These are phyloP conservation scores for Podospora didyma DNA, from an alignment of 495 filamentous ascomycete genomes.

Conservation along the genomic window DNA sequence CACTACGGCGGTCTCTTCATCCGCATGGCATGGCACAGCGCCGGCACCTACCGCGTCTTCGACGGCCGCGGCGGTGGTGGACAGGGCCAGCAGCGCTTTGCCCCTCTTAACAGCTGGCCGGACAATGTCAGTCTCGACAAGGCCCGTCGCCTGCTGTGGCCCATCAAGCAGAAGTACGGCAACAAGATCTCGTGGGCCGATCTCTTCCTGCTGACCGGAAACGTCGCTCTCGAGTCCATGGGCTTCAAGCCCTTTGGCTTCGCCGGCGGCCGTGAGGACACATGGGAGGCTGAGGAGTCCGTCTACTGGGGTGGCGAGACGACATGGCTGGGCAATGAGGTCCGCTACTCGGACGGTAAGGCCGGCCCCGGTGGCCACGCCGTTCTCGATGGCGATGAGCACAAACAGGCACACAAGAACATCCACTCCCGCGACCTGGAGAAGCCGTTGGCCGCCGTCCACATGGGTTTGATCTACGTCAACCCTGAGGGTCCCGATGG, in stretches of 20 bases:
- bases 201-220: conserved; percentile 63
- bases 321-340: conserved; percentile 68
- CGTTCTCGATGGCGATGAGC: conserved; percentile 44
- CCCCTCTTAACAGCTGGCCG: conserved; percentile 75
- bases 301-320: conserved; percentile 70
- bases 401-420: conserved; percentile 42
- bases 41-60: conserved; percentile 67
- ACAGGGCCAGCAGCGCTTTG: conserved; percentile 68
- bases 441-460: conserved; percentile 57
- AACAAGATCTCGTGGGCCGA: conserved; percentile 77
- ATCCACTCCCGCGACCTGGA: conserved; percentile 60
- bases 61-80: conserved; percentile 71
- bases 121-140: conserved; percentile 75
- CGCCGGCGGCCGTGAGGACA: conserved; percentile 63
- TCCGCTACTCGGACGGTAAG: conserved; percentile 53
- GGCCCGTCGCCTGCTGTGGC: conserved; percentile 71
- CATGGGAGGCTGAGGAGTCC: conserved; percentile 68
- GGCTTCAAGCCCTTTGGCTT: conserved; percentile 71
- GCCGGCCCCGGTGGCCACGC: conserved; percentile 40
- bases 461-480: conserved; percentile 75
- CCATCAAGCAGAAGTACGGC: conserved; percentile 78
- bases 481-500: conserved; percentile 74
- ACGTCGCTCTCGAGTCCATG: conserved; percentile 72
- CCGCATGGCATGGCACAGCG: conserved; percentile 74
- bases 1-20: conserved; percentile 75